Evolutionary conservation across 805 yeast genomes (phyloP), one percentile per base, ranked within the genome.

Genomic region (Wickerhamiella parazyma): DNA sequence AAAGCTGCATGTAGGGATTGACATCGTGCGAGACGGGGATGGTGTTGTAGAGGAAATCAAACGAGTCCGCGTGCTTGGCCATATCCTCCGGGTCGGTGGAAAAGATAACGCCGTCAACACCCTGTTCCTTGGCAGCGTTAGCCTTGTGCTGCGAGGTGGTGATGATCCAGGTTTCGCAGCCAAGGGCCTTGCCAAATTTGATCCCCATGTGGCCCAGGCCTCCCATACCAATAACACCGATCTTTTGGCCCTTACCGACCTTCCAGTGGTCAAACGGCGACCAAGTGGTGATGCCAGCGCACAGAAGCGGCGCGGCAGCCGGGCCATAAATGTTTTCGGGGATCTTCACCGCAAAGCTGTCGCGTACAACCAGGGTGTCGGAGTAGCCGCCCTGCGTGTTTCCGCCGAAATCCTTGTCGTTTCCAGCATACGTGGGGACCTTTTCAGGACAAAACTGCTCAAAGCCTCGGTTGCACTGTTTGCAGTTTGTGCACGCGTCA

Each of bases 251-350:
- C 37, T 68, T 66, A 46, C 69, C 72, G 51, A 62, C 67, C 36
- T 68, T 69, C 46, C 67, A 66, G 59, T 67, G 64, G 40, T 56
- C 66, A 52, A 80, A 61, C 42, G 89, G 87, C 9, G 82, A 72
- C 65, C 66, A 80, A 12, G 74, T 78, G 11, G 89, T 80, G 58
- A 78, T 65, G 47, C 89, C 89, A 47, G 84, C 89, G 66, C 89
- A 80, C 64, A 78, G 63, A 63, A 80, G 64, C 41, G 87, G 86
- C 3, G 85, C 85, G 22, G 75, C 84, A 25, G 68, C 63, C 33
- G 66, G 72, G 36, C 73, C 65, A 34, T 70, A 65, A 31, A 76
- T 52, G 8, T 52, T 60, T 12, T 71, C 73, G 37, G 87, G 87
- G 46, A 80, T 73, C 41, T 75, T 75, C 64, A 80, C 69, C 3